Evolutionary conservation across 73 alveolate genomes (phyloP), one percentile per base, ranked within the genome.

Genomic region (Blepharisma japonicum): DNA sequence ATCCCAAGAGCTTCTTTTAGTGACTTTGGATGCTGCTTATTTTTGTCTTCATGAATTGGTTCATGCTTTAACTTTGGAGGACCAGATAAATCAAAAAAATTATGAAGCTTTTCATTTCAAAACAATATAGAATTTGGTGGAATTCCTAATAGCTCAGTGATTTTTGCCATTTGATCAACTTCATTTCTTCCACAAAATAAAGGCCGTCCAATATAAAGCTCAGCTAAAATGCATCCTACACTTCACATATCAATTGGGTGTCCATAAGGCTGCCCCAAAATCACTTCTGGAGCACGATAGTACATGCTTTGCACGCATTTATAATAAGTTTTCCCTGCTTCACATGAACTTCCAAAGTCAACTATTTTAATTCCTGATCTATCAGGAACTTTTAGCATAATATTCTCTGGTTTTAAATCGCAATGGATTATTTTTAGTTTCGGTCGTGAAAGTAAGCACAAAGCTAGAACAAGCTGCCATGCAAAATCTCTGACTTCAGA

Each of bases 371-470:
- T 14, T 18, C 66, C 66, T 51, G 66, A 11, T 51, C 21, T 51
- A 14, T 11, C n/a, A 18, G n/a, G 66, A 0, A 11, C 21, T 11
- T 14, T 80, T 56, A 85, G 77, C 68, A 85, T 79, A 56, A 85
- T 85, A 56, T 85, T 85, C 55, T 85, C 92, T 4, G 92, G 92
- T 71, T 85, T 85, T 68, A 85, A 55, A 55, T 85, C 92, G 51
- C 92, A 85, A 79, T 85, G 92, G 47, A 85, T 18, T 18, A 51
- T 14, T 11, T 51, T 71, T 66, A 85, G 53, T 47, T 78, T 78
- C 14, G 88, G 88, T n/a, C 68, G 79, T 27, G 76, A 80, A 27
- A 82, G 72, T 6, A 79, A 54, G 49, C 55, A 54, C 81, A 85
- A 56, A 8, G 88, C 86, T 42, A 80, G 86, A 21, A 85, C 56